Base-by-base conservation (phyloP, 2,329 filamentous ascomycete genomes). In the Neopestalotiopsis clavispora region DNA sequence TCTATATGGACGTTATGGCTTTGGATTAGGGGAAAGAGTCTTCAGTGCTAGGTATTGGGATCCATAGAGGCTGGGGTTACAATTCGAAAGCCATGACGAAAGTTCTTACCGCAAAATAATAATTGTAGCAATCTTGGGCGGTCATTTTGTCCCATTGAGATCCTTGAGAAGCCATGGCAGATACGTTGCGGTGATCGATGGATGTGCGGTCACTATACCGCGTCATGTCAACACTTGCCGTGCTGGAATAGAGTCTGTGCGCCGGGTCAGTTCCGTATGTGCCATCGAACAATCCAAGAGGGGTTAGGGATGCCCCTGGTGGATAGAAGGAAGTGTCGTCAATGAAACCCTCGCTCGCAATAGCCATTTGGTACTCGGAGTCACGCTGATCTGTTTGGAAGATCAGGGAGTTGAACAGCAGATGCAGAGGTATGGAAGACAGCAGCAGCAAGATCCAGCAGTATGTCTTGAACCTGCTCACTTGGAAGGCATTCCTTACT, bases 401-500 rank as follows among this genome's bases (percentile, higher is more conserved):
- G 45, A 71, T 38, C 9, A 58, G 32, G 20, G 40, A 61, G 38
- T 71, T 69, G 52, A 71, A 68, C 10, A 71, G n/a, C 7, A 69
- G 40, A 30, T 71, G 68, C 4, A 71, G 66, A 3, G 69, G 68
- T 7, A 71, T 34, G 4, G 68, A 69, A 52, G 64, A 67, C 3
- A 69, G 45, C 12, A 69, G 30, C 13, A 71, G 28, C 17, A 67
- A 17, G 1, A 68, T 4, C 66, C 68, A 69, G 40, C 45, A 65
- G 5, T 32, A 17, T 2, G 62, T 32, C 61, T 69, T 69, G 14
- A 65, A 65, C 7, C 2, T 28, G 30, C 61, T 49, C 4, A 69
- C 38, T 6, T 7, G 20, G 12, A 57, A 59, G 9, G 82, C 38
- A 68, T 82, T 84, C 1, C 81, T 74, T 1, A 80, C n/a, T 67